Conservation (phyloP, 768 basidiomycete species). For the Naganishia vishniacii region DNA sequence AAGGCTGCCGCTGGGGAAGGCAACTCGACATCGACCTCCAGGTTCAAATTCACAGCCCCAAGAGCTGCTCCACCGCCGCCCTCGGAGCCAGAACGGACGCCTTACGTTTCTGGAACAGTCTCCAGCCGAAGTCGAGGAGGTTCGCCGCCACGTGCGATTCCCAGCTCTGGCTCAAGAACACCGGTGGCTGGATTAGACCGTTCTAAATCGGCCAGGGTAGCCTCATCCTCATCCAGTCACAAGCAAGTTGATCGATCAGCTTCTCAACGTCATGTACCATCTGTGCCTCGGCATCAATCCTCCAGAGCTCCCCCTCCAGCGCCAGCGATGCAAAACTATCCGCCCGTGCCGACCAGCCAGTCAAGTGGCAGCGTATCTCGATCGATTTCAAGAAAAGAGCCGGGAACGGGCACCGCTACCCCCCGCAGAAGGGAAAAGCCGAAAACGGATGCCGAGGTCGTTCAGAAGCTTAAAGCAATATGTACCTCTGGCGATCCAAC, state of each 20-base stretch:
- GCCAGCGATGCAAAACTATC: neutral
- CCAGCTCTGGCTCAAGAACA: constrained; percentile 19
- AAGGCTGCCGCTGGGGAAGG: neutral
- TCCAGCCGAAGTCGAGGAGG: constrained; percentile 45
- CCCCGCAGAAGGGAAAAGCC: constrained; percentile 78
- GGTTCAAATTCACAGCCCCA: constrained; percentile 10
- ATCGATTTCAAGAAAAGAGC: constrained; percentile 34
- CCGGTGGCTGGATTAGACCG: constrained; percentile 48
- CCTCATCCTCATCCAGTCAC: constrained; percentile 62
- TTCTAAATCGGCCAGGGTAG: constrained; percentile 66
- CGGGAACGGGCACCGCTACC: constrained; percentile 61
- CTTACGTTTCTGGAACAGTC: constrained; percentile 51
- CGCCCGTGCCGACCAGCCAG: neutral
- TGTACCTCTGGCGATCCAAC: constrained; percentile 98
- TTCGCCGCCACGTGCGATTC: constrained; percentile 30
- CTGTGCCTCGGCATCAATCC: constrained; percentile 4
- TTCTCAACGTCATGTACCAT: constrained; percentile 63
- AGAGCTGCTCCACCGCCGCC: constrained; percentile 5
- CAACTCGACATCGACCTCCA: neutral
- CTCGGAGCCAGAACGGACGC: neutral
- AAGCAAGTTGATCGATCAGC: constrained; percentile 79
- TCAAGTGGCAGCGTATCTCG: constrained; percentile 18
- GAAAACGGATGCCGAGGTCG: constrained; percentile 74
- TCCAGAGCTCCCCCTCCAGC: constrained; percentile 8
- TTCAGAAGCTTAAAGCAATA: constrained; percentile 82